phyloP scores from a whole-genome alignment of 192 early-diverging fungal genomes.

The Lobosporangium transversale region DNA sequence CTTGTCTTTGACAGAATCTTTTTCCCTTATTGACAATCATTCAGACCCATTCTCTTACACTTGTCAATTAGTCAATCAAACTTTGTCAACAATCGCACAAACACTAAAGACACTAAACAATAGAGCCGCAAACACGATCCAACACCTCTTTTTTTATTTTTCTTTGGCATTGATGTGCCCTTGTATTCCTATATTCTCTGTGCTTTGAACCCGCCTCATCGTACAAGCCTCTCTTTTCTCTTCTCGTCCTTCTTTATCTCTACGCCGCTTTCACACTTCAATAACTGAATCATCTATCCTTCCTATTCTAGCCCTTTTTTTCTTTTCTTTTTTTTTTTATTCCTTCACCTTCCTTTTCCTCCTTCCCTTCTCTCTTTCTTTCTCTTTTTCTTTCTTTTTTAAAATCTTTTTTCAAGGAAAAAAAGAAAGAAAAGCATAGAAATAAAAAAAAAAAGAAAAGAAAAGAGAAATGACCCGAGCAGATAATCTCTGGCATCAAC shows the following conservation, averaged over 20 bases:
- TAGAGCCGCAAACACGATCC: too few relatives aligned
- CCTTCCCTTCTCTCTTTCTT: background rate
- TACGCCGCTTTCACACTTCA: too few relatives aligned
- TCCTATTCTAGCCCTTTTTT: too few relatives aligned
- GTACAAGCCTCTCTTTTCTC: background rate
- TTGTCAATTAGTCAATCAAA: too few relatives aligned
- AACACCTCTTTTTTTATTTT: too few relatives aligned
- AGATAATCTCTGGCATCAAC: slow-evolving; percentile 38
- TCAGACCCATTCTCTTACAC: too few relatives aligned
- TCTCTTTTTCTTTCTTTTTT: background rate
- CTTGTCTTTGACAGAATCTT: background rate
- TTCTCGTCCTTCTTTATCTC: background rate
- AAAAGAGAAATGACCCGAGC: slow-evolving; percentile 37
- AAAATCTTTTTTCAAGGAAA: background rate
- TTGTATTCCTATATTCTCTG: background rate
- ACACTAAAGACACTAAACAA: too few relatives aligned
- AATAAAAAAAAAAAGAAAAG: background rate
- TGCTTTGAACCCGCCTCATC: background rate
- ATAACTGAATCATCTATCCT: too few relatives aligned
- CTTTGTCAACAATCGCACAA: too few relatives aligned
- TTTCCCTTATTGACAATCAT: too few relatives aligned
- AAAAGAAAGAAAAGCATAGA: background rate
- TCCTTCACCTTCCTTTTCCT: background rate
- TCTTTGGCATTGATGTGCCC: too few relatives aligned
- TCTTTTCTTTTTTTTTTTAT: background rate